phyloP scores from a whole-genome alignment of 345 rosid species.

The Litchi chinensis region DNA sequence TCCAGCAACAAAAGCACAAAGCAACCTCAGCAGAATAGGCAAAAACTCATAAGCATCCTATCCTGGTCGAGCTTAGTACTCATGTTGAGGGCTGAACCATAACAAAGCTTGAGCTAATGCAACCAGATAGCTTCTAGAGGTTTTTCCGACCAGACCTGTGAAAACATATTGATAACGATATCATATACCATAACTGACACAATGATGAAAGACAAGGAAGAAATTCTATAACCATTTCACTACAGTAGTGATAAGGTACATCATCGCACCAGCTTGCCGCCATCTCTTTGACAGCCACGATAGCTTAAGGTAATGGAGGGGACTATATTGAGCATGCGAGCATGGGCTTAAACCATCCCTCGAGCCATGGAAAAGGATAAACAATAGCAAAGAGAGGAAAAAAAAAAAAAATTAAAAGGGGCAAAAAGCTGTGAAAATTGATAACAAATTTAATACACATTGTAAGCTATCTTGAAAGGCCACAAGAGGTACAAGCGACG shows the following conservation, averaged over 20 bases:
- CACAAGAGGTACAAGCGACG: not conserved
- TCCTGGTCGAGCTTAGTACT: not conserved
- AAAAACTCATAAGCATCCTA: not conserved
- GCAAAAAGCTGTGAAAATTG: conserved; percentile 17
- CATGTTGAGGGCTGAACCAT: not conserved
- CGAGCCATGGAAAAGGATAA: conserved; percentile 27
- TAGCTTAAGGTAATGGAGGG: conserved; percentile 35
- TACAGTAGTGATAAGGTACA: conserved; percentile 9
- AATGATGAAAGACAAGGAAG: not conserved
- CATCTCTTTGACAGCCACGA: conserved; percentile 34
- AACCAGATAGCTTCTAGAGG: not conserved
- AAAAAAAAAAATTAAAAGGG: conserved; percentile 25
- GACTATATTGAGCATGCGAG: conserved; percentile 31
- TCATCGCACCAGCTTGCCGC: conserved; percentile 36
- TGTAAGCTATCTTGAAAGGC: conserved; percentile 20
- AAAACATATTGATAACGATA: not conserved
- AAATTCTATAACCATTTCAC: conserved; percentile 23
- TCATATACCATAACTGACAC: conserved; percentile 17
- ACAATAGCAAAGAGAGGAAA: conserved; percentile 16
- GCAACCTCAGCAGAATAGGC: not conserved
- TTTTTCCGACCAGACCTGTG: conserved; percentile 20
- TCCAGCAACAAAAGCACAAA: not conserved
- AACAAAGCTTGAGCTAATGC: not conserved
- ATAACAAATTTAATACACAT: conserved; percentile 23
- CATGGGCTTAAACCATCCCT: conserved; percentile 44